Conservation (phyloP, 2,329 filamentous ascomycete genomes). For the Aspergillus uvarum region DNA sequence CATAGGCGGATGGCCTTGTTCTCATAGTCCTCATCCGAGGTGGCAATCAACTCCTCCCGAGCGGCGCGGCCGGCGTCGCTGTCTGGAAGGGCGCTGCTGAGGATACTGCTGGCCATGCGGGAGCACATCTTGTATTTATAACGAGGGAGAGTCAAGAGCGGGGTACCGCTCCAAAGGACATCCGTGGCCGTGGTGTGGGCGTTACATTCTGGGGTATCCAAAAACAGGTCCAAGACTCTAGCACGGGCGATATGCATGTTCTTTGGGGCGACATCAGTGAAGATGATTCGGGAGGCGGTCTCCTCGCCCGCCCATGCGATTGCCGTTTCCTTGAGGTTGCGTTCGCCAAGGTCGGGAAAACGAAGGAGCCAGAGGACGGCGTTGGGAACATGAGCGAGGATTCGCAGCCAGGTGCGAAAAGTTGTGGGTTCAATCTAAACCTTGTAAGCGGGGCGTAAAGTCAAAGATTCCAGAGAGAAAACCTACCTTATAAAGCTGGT, state of each 20-base stretch:
- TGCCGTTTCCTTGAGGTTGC: slow-evolving; percentile 78
- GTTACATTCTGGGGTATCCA: slow-evolving; percentile 97
- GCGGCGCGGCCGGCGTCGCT: slow-evolving; percentile 64
- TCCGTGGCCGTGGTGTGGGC: slow-evolving; percentile 97
- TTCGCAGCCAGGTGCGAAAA: slow-evolving; percentile 92
- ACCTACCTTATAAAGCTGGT: slow-evolving; percentile 92
- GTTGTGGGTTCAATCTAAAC: slow-evolving; percentile 92
- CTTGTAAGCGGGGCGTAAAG: neutral
- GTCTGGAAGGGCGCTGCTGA: slow-evolving; percentile 82
- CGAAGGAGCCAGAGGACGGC: slow-evolving; percentile 93
- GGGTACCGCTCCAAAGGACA: slow-evolving; percentile 93
- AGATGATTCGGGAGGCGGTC: slow-evolving; percentile 83
- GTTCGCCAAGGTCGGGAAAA: slow-evolving; percentile 90
- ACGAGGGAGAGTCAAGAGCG: slow-evolving; percentile 81
- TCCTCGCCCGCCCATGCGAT: slow-evolving; percentile 78
- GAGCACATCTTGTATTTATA: slow-evolving; percentile 99
- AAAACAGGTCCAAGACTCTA: slow-evolving; percentile 87
- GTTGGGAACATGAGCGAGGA: slow-evolving; percentile 79
- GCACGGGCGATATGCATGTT: slow-evolving; percentile 90
- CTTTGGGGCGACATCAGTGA: slow-evolving; percentile 96
- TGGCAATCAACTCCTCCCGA: slow-evolving; percentile 73
- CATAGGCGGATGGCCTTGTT: slow-evolving; percentile 69
- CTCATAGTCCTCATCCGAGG: slow-evolving; percentile 81
- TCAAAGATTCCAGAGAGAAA: neutral
- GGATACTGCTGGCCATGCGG: slow-evolving; percentile 92